Evolutionary conservation across 805 yeast genomes (phyloP), one percentile per base, ranked within the genome.

Genomic region (Wickerhamomyces pijperi): DNA sequence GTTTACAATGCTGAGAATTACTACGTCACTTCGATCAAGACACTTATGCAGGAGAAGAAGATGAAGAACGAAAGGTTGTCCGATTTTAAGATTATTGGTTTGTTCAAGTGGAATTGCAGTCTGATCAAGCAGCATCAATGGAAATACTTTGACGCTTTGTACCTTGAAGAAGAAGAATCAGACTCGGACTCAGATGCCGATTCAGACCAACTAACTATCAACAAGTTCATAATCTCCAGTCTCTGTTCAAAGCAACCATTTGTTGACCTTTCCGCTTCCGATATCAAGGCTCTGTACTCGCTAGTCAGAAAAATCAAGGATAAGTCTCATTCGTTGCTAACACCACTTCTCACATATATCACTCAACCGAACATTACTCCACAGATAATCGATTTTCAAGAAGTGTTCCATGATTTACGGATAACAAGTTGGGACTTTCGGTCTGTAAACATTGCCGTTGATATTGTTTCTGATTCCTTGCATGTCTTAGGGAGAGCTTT

Each of bases 111-210:
- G 19, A 40, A 49, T 11, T 31, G 48, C 9, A 33, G 35, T 5
- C 46, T 44, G 18, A 42, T 46, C 31, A 48, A 52, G 35, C 14
- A 34, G 0, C 38, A 38, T 34, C 48, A 46, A 32, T 41, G 45
- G 35, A 32, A 31, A 11, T 41, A 51, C 19, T 42, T 44, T 21
- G 49, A 51, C 18, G 38, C 32, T 14, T 17, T 50, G 8, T 21
- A 21, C 11, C 9, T 6, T 21, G 25, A 7, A 7, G 6, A 6
- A 7, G 9, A 21, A 21, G 25, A 11, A 21, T 7, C 11, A 6
- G 25, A 21, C 11, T 7, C 25, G 25, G n/a, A n/a, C n/a, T n/a
- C n/a, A n/a, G n/a, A n/a, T n/a, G n/a, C n/a, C n/a, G n/a, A n/a
- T n/a, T n/a, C n/a, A n/a, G n/a, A n/a, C n/a, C n/a, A n/a, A n/a